Conservation (phyloP, 257 asterid species). For the Leonotis leonurus region DNA sequence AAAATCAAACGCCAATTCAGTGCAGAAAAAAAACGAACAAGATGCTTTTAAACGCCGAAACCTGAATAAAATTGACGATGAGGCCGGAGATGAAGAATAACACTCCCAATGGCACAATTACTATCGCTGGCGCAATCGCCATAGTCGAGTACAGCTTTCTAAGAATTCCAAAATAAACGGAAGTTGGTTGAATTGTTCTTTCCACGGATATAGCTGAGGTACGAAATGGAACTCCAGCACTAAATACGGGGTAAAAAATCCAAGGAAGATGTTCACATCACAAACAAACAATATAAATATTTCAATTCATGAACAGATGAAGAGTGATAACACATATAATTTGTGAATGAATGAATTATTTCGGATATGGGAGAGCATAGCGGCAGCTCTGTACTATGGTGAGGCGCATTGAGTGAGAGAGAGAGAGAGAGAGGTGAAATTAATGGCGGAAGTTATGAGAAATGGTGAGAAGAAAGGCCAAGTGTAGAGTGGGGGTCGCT, state of each 20-base stretch:
- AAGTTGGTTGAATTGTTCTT: not conserved
- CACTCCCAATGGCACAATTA: slow-evolving; percentile 70
- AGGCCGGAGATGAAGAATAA: slow-evolving; percentile 89
- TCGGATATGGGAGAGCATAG: not conserved
- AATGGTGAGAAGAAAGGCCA: not conserved
- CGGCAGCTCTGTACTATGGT: slow-evolving; percentile 13
- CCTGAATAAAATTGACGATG: slow-evolving; percentile 67
- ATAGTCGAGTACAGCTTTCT: slow-evolving; percentile 12
- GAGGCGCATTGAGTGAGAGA: slow-evolving; percentile 4
- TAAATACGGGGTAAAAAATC: slow-evolving; percentile 10
- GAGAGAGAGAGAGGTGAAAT: not conserved
- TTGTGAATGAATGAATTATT: not conserved
- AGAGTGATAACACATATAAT: not conserved
- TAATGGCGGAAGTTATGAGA: slow-evolving; percentile 17
- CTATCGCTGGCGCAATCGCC: slow-evolving; percentile 65
- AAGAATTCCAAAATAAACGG: not conserved
- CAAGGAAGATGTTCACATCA: slow-evolving; percentile 28
- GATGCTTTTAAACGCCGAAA: not conserved
- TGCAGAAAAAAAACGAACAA: not conserved
- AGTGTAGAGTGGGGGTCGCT: not conserved
- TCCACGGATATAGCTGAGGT: slow-evolving; percentile 1
- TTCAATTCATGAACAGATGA: slow-evolving; percentile 14
- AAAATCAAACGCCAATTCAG: slow-evolving; percentile 4
- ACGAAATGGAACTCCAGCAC: slow-evolving; percentile 7
- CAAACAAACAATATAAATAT: slow-evolving; percentile 21